Evolutionary conservation across 2,329 filamentous ascomycete genomes (phyloP).

Genomic region (Botryosphaeria dothidea): DNA sequence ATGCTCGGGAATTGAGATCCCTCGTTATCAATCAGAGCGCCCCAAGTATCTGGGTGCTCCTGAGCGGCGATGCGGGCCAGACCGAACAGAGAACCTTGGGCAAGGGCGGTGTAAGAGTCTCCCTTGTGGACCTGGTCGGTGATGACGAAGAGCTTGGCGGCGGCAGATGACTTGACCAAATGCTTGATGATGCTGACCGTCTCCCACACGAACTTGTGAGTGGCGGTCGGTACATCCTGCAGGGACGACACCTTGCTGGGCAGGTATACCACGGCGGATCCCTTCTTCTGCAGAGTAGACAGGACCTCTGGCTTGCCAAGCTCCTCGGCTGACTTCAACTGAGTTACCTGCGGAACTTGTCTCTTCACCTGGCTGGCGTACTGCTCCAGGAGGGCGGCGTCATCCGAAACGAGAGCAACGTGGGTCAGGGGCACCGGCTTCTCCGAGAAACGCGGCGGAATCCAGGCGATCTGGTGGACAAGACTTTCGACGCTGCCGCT

Average conservation of each 20-base stretch:
- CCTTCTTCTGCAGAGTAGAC: conserved; percentile 8
- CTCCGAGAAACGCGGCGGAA: conserved; percentile 36
- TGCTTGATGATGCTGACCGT: conserved; percentile 25
- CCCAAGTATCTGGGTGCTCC: conserved; percentile 42
- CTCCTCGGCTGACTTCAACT: not conserved
- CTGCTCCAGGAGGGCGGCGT: conserved; percentile 22
- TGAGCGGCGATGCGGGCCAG: conserved; percentile 40
- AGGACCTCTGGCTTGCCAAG: conserved; percentile 13
- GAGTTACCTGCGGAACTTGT: conserved; percentile 6
- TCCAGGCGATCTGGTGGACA: conserved; percentile 42
- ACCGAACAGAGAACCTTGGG: conserved; percentile 39
- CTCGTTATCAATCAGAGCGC: conserved; percentile 42
- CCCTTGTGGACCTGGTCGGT: conserved; percentile 30
- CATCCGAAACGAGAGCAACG: conserved; percentile 30
- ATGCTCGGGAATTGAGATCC: conserved; percentile 33
- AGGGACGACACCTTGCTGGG: conserved; percentile 20
- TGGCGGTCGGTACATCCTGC: conserved; percentile 21
- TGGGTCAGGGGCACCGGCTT: conserved; percentile 29
- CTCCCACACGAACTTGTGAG: conserved; percentile 26
- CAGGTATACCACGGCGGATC: conserved; percentile 24
- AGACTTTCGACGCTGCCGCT: conserved; percentile 32
- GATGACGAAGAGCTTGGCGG: conserved; percentile 33
- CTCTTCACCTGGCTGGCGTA: conserved; percentile 25
- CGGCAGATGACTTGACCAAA: conserved; percentile 19
- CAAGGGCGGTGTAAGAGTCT: conserved; percentile 32